A percentile compares a stretch with the other conserved stretches of the same genome.
phyloP scores from a whole-genome alignment of 352 stramenopile species.

The Globisporangium heterothallicum region DNA sequence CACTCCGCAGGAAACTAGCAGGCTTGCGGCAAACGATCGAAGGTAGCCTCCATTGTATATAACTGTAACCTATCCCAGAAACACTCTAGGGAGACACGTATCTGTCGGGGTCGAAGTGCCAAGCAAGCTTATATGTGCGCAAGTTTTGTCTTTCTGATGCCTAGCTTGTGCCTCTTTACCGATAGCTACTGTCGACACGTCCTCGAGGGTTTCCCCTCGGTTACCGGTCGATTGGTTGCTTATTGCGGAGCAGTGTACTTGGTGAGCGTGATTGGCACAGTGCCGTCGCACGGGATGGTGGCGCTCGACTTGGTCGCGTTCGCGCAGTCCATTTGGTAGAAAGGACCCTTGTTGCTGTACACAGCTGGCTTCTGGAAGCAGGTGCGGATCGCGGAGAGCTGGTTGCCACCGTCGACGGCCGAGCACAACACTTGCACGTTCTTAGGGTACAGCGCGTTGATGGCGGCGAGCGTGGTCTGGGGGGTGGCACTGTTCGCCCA shows the following conservation, averaged over 20 bases:
- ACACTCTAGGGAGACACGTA: no score
- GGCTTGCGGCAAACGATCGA: no score
- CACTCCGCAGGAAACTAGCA: no score
- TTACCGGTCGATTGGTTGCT: no score
- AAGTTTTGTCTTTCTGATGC: no score
- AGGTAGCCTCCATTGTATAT: no score
- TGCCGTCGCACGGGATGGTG: constrained; percentile 4
- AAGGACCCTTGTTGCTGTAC: constrained; percentile 7
- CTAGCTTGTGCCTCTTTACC: no score
- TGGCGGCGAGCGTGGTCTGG: constrained; percentile 25
- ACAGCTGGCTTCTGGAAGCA: constrained; percentile 42
- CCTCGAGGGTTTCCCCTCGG: no score
- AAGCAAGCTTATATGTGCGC: no score
- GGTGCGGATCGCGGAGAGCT: constrained; percentile 63
- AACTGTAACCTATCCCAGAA: no score
- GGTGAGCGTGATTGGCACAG: constrained; percentile 12
- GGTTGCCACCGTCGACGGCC: constrained; percentile 43
- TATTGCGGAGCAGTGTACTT: constrained; percentile 14
- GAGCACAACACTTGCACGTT: constrained; percentile 68
- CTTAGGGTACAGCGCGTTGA: constrained; percentile 50
- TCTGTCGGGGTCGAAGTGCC: no score
- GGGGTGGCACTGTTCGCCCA: constrained; percentile 30
- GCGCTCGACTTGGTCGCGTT: constrained; percentile 10
- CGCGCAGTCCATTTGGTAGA: constrained; percentile 12
- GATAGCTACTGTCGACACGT: no score